Evolutionary conservation across 2,329 filamentous ascomycete species (phyloP), one percentile per base, ranked within the genome.

Genomic region (Epichloe coenophiala): DNA sequence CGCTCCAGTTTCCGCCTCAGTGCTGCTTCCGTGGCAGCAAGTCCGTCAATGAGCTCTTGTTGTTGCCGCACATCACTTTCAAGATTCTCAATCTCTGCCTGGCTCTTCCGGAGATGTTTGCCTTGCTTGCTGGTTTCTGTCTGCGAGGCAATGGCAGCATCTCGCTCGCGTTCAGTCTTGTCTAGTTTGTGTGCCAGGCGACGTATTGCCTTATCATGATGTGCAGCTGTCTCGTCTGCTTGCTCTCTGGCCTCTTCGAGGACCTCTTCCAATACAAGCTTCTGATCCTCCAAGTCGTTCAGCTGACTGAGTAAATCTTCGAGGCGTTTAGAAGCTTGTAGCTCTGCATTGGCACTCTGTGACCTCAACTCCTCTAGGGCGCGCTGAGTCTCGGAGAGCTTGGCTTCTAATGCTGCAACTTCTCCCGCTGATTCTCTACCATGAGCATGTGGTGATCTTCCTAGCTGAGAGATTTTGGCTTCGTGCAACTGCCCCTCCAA

Each of bases 61-160:
- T 85, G 81, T 60, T 86, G 80, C 5, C 76, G 73, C 31, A 93
- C 74, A 60, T 86, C 81, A 52, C 86, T 74, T 57, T 87, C 82
- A n/a, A 93, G 72, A 36, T 81, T 77, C 63, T 87, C 80, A 41
- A 76, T 71, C 59, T 84, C 78, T 12, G 80, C 71, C 63, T 84
- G 81, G 19, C 77, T 77, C 58, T 79, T 75, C 54, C 78, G 80
- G 27, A 86, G 67, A 52, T 83, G 78, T 40, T 74, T 71, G 42
- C 78, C 74, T 59, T 81, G 78, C 50, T 76, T 75, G 45, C 68
- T 68, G 11, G 69, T 68, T 36, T 75, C 71, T 17, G 60, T 58
- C 43, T 64, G 61, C 44, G 64, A 54, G 51, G 60, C 60, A 38
- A 64, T 59, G 47, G 65, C 57, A n/a, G 56, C 55, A 51, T 58